phyloP scores from a whole-genome alignment of 768 basidiomycete genomes.

The Amylocystis lapponica region DNA sequence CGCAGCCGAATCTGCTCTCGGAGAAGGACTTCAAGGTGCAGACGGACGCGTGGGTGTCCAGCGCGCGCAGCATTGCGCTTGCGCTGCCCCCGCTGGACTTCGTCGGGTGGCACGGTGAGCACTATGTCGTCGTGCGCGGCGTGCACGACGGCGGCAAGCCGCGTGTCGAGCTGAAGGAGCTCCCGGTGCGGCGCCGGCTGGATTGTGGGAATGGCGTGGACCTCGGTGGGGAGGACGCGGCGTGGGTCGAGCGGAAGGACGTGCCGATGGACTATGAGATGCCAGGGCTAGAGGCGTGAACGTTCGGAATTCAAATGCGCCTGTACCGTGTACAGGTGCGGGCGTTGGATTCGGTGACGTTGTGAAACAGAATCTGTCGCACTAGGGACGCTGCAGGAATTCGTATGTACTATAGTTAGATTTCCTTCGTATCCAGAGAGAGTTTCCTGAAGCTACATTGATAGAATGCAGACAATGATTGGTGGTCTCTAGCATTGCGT shows the following conservation, averaged over 20 bases:
- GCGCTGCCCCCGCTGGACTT: constrained; percentile 53
- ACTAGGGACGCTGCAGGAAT: too few relatives aligned
- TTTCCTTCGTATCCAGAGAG: too few relatives aligned
- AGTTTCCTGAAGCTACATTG: too few relatives aligned
- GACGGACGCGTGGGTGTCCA: constrained; percentile 49
- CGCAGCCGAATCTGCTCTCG: constrained; percentile 50
- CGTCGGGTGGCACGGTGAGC: constrained; percentile 69
- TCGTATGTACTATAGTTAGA: too few relatives aligned
- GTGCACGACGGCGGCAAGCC: constrained; percentile 7
- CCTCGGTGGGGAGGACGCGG: constrained; percentile 53
- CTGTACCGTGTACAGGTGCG: too few relatives aligned
- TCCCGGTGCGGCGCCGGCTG: constrained; percentile 48
- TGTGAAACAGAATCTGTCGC: too few relatives aligned
- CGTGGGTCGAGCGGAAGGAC: constrained; percentile 67
- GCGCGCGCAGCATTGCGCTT: constrained; percentile 44
- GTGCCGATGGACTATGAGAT: constrained; percentile 74
- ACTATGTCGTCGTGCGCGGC: constrained; percentile 56
- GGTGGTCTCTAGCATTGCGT: too few relatives aligned
- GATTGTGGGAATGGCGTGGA: constrained; percentile 67
- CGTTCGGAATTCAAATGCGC: too few relatives aligned
- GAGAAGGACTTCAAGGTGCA: constrained; percentile 56
- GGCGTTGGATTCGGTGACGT: too few relatives aligned
- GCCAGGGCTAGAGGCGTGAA: constrained; percentile 39
- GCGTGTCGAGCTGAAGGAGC: constrained; percentile 47
- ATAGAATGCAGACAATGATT: too few relatives aligned